Evolutionary conservation across 2,329 filamentous ascomycete genomes (phyloP).

Genomic region (Ceratocystis smalleyi): DNA sequence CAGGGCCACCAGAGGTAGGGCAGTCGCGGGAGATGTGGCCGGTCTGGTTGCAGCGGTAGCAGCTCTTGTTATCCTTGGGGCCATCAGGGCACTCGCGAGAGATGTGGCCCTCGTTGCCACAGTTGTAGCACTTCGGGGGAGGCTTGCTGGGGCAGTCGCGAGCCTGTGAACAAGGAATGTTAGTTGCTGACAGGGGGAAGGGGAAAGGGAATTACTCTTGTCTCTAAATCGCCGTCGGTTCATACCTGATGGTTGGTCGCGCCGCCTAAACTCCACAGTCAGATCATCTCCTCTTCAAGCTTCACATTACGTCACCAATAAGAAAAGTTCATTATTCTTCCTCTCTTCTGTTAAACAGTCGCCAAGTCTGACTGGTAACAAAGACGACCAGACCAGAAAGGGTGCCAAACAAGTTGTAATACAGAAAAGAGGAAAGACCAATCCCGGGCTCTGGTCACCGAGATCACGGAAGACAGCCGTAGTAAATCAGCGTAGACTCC

Average conservation of each 20-base stretch:
- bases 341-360: neutral
- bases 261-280: constrained; percentile 40
- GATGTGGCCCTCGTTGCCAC: constrained; percentile 62
- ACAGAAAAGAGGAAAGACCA: neutral
- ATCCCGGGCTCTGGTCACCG: neutral
- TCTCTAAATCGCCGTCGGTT: constrained; percentile 19
- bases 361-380: neutral
- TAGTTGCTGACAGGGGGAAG: constrained; percentile 15
- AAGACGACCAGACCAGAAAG: neutral
- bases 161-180: constrained; percentile 35
- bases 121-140: constrained; percentile 75
- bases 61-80: constrained; percentile 69
- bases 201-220: constrained; percentile 9
- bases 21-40: constrained; percentile 91
- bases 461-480: neutral
- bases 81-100: constrained; percentile 85
- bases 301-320: constrained; percentile 13
- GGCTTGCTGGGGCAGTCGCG: constrained; percentile 77
- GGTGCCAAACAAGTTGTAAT: neutral
- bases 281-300: constrained; percentile 17
- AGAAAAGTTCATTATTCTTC: neutral
- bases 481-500: neutral
- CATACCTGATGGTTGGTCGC: constrained; percentile 60
- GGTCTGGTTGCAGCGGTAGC: constrained; percentile 63
- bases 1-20: constrained; percentile 37